Conservation (phyloP, 2,329 filamentous ascomycete genomes). For the Claviceps sp. region DNA sequence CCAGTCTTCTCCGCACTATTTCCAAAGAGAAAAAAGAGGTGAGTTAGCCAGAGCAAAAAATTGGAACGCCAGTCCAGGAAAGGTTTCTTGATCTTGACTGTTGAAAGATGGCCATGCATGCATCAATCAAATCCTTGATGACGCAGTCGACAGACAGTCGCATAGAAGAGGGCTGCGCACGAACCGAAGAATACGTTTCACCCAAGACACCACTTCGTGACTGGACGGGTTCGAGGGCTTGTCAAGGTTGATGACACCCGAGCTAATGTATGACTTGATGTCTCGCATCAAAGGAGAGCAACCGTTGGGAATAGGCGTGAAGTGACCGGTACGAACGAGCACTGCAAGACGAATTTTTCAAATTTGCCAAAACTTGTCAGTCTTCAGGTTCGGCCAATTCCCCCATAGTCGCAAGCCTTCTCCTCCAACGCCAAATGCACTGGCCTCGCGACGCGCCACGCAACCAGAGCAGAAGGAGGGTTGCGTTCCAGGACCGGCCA, state of each 20-base stretch:
- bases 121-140: not conserved
- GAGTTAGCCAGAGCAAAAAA: not conserved
- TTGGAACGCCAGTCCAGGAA: no score
- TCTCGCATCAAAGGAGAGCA: slow-evolving; percentile 86
- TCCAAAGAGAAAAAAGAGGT: no score
- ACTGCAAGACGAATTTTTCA: slow-evolving; percentile 34
- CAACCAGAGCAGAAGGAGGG: no score
- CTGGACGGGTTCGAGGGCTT: slow-evolving; percentile 88
- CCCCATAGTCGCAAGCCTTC: not conserved
- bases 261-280: slow-evolving; percentile 92
- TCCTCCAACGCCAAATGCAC: not conserved
- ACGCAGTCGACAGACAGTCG: not conserved
- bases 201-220: slow-evolving; percentile 98
- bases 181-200: slow-evolving; percentile 90
- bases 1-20: slow-evolving; percentile 70
- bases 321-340: slow-evolving; percentile 86
- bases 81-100: no score
- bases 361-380: slow-evolving; percentile 2
- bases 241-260: slow-evolving; percentile 88
- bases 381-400: not conserved
- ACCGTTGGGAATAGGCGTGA: slow-evolving; percentile 89
- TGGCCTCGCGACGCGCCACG: not conserved
- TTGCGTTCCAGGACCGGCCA: no score
- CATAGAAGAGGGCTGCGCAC: slow-evolving; percentile 9
- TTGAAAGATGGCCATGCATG: no score